Percentiles rank a stretch among this genome's conserved stretches.
These are phyloP conservation scores for Backusella mclennaniae DNA, from an alignment of 192 early-diverging fungal species.

Conservation along the genomic window DNA sequence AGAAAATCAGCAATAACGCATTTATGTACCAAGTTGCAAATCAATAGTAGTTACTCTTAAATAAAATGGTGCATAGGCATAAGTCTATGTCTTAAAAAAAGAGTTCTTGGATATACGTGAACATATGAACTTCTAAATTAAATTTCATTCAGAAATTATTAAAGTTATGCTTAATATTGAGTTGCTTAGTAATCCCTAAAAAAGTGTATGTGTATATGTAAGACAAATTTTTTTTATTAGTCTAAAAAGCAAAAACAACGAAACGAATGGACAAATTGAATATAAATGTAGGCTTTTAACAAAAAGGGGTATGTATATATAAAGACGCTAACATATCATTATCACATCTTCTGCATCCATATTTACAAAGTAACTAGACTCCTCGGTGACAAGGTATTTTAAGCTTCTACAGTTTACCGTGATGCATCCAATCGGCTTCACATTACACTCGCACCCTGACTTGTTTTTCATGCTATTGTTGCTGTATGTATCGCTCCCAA, in stretches of 20 bases:
- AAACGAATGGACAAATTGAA: not conserved
- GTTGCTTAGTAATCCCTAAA: not conserved
- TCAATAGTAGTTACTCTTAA: not conserved
- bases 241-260: not conserved
- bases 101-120: not conserved
- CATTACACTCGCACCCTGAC: not conserved
- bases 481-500: not conserved
- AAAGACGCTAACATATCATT: not conserved
- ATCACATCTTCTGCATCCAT: not conserved
- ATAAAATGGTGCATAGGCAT: not conserved
- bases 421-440: not conserved
- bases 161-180: not conserved
- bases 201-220: not conserved
- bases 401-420: not conserved
- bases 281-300: not conserved
- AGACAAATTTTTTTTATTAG: not conserved
- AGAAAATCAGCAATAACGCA: not conserved
- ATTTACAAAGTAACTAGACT: not conserved
- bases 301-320: not conserved
- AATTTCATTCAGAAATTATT: not conserved
- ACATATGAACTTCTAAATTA: too few species aligned
- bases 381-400: not conserved
- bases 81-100: not conserved
- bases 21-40: not conserved
- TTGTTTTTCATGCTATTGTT: not conserved